Base-by-base conservation (phyloP, 2,329 filamentous ascomycete genomes). In the Parafenestella ontariensis region DNA sequence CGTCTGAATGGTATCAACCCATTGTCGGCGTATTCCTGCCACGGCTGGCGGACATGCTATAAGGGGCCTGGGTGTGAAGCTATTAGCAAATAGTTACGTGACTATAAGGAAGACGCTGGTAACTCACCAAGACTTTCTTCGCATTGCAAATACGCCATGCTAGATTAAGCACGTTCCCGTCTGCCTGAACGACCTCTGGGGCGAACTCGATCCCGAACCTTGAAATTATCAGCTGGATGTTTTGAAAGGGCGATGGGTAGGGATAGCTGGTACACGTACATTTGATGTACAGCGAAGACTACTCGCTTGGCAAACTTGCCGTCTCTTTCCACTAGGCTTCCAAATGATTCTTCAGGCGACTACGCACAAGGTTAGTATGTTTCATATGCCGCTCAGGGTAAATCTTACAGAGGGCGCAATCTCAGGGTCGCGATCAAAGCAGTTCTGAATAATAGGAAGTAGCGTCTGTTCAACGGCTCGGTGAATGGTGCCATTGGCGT, bases 61-160 rank as follows among this genome's bases (percentile, higher is more conserved):
- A 82, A 29, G 80, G 80, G 49, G 79, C 79, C 70, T 78, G 29
- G 11, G 41, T 11, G 21, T 43, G 37, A 29, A 39, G 23, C 31
- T 33, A 42, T 59, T 46, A 66, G 50, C 7, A 20, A 10, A 1
- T 7, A 8, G 18, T 4, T 9, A 21, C 4, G 31, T n/a, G 10
- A 26, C 20, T n/a, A 34, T 17, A 8, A 17, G 8, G 34, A 29
- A 50, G 18, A 24, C 21, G 10, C 18, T 20, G 46, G 29, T 47
- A 9, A 83, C 89, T 80, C 81, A 96, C 92, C 78, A 98, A 77
- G 61, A 96, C 95, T 77, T 93, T 91, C 81, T 97, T 97, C 31
- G 95, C 95, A 74, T 96, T 96, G 75, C 90, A 95, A 60, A 99
- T 91, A 69, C 95, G 85, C 93, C 94, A 97, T 5, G 93, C 92